Evolutionary conservation across 805 yeast genomes (phyloP).

Genomic region (Cephaloascus fragrans): DNA sequence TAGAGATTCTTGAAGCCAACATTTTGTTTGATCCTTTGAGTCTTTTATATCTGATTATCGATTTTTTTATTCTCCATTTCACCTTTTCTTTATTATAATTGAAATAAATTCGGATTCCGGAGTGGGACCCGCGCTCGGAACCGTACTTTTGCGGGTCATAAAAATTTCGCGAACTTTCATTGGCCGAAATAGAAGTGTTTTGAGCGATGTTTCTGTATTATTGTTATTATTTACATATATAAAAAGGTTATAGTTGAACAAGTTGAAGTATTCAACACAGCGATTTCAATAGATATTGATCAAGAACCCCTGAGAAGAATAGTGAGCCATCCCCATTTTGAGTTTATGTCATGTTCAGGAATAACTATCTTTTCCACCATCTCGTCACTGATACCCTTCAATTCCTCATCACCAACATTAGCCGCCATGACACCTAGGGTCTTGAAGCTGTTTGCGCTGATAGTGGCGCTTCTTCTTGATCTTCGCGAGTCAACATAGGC

Average conservation of each 20-base stretch:
- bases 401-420: neutral
- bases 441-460: constrained; percentile 23
- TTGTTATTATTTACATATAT: no score
- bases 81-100: neutral
- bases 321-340: no score
- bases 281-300: no score
- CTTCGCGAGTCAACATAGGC: constrained; percentile 17
- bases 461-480: constrained; percentile 24
- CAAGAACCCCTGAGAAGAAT: no score
- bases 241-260: neutral
- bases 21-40: no score
- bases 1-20: neutral
- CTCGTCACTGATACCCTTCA: neutral
- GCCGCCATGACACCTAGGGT: constrained; percentile 20
- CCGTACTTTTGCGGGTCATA: neutral
- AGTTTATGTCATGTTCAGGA: neutral
- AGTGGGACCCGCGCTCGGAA: neutral
- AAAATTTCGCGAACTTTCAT: neutral
- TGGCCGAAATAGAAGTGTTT: no score
- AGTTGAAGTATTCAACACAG: neutral
- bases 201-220: no score
- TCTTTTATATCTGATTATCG: neutral
- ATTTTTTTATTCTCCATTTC: neutral
- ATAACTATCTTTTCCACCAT: neutral
- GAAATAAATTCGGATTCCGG: neutral